Conservation (phyloP, 2,329 filamentous ascomycete species). For the Cryphonectria naterciae region DNA sequence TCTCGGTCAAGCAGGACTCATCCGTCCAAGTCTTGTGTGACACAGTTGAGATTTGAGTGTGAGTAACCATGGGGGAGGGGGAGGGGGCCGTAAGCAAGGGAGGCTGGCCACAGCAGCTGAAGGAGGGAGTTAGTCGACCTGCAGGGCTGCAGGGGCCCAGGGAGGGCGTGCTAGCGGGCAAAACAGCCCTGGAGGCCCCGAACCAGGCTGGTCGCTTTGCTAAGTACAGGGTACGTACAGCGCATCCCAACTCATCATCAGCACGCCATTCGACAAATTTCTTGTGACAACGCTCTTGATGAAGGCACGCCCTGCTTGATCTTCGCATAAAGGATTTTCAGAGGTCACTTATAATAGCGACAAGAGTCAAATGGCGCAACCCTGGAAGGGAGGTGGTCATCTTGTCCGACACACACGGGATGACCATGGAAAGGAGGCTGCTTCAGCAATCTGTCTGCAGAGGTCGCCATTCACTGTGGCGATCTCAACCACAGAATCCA, state of each 20-base stretch:
- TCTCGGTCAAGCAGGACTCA: conserved; percentile 26
- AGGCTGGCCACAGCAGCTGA: conserved; percentile 2
- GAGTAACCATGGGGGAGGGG: conserved; percentile 28
- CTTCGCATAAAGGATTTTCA: neutral
- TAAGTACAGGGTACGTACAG: neutral
- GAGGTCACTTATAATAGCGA: neutral
- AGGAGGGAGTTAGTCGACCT: conserved; percentile 1
- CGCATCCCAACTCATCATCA: neutral
- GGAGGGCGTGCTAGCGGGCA: conserved; percentile 1
- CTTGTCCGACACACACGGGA: conserved; percentile 51
- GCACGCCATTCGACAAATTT: conserved; percentile 9
- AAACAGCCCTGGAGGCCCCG: neutral
- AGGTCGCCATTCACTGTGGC: conserved; percentile 58
- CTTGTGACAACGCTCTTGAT: neutral
- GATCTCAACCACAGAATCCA: conserved; percentile 53
- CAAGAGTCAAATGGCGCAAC: neutral
- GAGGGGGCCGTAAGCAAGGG: conserved; percentile 11
- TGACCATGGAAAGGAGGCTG: conserved; percentile 27
- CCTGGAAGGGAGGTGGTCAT: conserved; percentile 35
- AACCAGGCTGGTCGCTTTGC: neutral
- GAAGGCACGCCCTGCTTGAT: neutral
- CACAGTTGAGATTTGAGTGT: conserved; percentile 16
- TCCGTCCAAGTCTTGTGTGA: conserved; percentile 27
- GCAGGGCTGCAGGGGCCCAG: conserved; percentile 6
- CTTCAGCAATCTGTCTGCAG: conserved; percentile 38